These are phyloP conservation scores for Pyrenochaeta sp. DNA, from an alignment of 2,329 filamentous ascomycete species.

Conservation along the genomic window DNA sequence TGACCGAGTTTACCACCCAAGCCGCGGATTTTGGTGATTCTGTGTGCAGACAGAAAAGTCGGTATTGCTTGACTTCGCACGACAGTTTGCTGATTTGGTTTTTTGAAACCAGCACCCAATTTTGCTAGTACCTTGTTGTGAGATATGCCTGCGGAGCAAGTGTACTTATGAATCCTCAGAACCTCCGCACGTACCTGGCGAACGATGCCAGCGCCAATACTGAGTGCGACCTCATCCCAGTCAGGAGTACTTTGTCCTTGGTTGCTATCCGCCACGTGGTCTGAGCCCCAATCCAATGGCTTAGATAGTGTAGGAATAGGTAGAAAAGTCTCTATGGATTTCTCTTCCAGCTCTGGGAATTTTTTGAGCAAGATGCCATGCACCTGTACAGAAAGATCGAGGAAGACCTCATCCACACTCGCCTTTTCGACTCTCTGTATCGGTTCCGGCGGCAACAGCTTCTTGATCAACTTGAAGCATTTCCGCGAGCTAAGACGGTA, in stretches of 20 bases:
- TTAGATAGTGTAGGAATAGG: constrained; percentile 72
- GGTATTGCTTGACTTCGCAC: constrained; percentile 83
- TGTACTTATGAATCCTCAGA: constrained; percentile 77
- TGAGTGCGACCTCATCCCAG: constrained; percentile 92
- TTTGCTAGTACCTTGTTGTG: constrained; percentile 96
- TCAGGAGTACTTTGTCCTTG: constrained; percentile 80
- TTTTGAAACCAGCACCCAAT: constrained; percentile 87
- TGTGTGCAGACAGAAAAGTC: constrained; percentile 82
- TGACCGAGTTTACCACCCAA: constrained; percentile 95
- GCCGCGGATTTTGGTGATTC: constrained; percentile 95
- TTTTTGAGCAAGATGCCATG: constrained; percentile 76
- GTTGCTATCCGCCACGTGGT: constrained; percentile 81
- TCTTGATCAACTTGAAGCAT: constrained; percentile 82
- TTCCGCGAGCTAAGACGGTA: constrained; percentile 87
- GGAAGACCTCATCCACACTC: constrained; percentile 92
- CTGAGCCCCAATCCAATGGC: constrained; percentile 86
- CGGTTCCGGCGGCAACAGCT: constrained; percentile 68
- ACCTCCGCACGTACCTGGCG: constrained; percentile 75
- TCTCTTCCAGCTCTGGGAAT: constrained; percentile 76
- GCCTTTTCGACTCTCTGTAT: constrained; percentile 88
- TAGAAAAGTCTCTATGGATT: constrained; percentile 74
- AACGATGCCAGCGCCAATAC: constrained; percentile 88
- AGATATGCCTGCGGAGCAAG: constrained; percentile 88
- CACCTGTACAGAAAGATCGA: constrained; percentile 87
- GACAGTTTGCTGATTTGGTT: constrained; percentile 92